These are phyloP conservation scores for Malus hybrid DNA, from an alignment of 331 rosid species.

Conservation along the genomic window DNA sequence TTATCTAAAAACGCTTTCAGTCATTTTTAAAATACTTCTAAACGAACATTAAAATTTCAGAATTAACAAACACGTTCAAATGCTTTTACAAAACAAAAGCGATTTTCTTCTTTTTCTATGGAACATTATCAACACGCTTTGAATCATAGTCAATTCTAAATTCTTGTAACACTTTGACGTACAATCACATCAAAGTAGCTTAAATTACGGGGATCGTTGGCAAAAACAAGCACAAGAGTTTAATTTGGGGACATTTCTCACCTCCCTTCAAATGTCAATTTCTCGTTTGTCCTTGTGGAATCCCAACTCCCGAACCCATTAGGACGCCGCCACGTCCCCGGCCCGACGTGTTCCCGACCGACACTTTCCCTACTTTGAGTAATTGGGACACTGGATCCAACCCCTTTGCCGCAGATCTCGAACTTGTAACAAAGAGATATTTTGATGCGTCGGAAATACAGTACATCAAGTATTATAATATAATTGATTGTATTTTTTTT, in stretches of 20 bases:
- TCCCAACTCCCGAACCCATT: neutral
- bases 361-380: neutral
- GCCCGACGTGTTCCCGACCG: neutral
- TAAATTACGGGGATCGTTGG: too few species aligned
- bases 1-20: too few species aligned
- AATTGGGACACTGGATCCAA: neutral
- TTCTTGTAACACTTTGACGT: neutral
- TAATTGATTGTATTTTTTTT: too few species aligned
- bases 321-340: neutral
- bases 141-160: too few species aligned
- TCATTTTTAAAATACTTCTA: too few species aligned
- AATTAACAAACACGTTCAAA: too few species aligned
- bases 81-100: too few species aligned
- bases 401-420: neutral
- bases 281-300: neutral
- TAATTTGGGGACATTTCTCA: neutral
- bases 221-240: too few species aligned
- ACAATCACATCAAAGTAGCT: neutral
- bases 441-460: rapidly evolving
- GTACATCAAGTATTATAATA: too few species aligned
- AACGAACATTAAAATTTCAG: too few species aligned
- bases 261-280: neutral
- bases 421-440: neutral
- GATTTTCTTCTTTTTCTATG: too few species aligned
- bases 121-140: too few species aligned